Base-by-base conservation (phyloP, 106 monocot species). In the Vanilla planifolia region DNA sequence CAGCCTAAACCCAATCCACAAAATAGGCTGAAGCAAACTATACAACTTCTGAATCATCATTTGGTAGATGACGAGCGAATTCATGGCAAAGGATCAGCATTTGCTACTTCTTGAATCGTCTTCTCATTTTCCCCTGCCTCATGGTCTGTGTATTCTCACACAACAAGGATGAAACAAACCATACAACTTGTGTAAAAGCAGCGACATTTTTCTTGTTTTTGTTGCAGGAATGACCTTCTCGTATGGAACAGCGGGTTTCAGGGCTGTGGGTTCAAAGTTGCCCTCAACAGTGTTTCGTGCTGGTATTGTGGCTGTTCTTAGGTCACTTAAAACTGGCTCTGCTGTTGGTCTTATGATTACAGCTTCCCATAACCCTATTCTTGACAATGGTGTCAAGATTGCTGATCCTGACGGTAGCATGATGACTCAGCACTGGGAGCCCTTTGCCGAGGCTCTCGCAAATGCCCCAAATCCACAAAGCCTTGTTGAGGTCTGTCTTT, bases 161-260 rank as follows among this genome's bases (percentile, higher is more conserved):
- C 57, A 19, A 19, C 35, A 19, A 35, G 15, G 35, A 57, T n/a
- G 8, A 35, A 57, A 34, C 21, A 11, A 9, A 21, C 8, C 7
- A 30, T 30, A 28, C 2, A 20, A 36, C 35, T 7, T 57, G 33
- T 6, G 36, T 21, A 19, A 3, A 35, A 57, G 28, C 3, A 8
- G 20, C 11, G 9, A 3, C 13, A 20, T 20, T 57, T 36, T 36
- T 35, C 35, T 35, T 37, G 37, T n/a, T 57, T 15, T 35, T 57
- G 35, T 57, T 5, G 28, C 51, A 86, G 90, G 86, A 27, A 28
- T 55, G 21, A 68, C 60, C 35, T 78, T 90, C 39, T 86, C 90
- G 26, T 95, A 95, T 35, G 95, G 95, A 16, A 95, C 95, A 16
- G 82, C 95, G 3, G 95, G 95, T 20, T 95, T 95, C 67, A 74